Percentiles rank a stretch among this genome's conserved stretches.
phyloP scores from a whole-genome alignment of 2,329 filamentous ascomycete genomes.

The Karstenula rhodostoma region DNA sequence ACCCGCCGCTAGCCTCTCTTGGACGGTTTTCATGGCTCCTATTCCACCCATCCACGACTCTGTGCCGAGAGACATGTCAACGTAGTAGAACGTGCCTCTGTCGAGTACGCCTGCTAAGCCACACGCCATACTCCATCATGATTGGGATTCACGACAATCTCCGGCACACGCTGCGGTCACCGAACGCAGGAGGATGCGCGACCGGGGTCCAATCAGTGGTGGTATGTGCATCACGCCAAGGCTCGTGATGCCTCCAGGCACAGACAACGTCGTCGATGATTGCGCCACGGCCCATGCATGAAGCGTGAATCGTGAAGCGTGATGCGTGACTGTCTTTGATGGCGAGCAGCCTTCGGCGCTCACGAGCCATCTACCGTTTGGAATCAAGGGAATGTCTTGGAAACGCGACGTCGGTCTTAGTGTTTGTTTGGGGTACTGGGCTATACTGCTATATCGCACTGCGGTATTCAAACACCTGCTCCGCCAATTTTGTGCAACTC shows the following conservation, averaged over 20 bases:
- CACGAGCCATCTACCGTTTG: background rate
- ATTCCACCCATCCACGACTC: background rate
- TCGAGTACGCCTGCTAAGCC: constrained; percentile 3
- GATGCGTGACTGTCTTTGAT: background rate
- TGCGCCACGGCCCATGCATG: constrained; percentile 10
- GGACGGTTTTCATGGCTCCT: constrained; percentile 2
- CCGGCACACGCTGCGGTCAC: constrained; percentile 11
- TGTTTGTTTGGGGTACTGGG: background rate
- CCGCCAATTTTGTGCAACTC: background rate
- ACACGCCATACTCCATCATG: constrained; percentile 2
- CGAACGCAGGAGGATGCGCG: constrained; percentile 9
- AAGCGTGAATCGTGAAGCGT: constrained; percentile 1
- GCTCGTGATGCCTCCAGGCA: constrained; percentile 11
- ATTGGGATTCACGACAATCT: constrained; percentile 12
- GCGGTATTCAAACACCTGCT: constrained; percentile 11
- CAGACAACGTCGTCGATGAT: constrained; percentile 6
- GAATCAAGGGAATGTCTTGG: background rate
- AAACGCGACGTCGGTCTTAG: background rate
- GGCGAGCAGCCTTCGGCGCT: constrained; percentile 6
- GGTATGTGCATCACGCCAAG: constrained; percentile 17
- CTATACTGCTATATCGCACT: constrained; percentile 1
- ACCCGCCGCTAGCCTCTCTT: constrained; percentile 11
- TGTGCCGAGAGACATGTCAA: background rate
- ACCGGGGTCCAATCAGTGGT: constrained; percentile 11
- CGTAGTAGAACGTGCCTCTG: background rate